Conservation (phyloP, 257 asterid species). For the Eustoma russellianum region DNA sequence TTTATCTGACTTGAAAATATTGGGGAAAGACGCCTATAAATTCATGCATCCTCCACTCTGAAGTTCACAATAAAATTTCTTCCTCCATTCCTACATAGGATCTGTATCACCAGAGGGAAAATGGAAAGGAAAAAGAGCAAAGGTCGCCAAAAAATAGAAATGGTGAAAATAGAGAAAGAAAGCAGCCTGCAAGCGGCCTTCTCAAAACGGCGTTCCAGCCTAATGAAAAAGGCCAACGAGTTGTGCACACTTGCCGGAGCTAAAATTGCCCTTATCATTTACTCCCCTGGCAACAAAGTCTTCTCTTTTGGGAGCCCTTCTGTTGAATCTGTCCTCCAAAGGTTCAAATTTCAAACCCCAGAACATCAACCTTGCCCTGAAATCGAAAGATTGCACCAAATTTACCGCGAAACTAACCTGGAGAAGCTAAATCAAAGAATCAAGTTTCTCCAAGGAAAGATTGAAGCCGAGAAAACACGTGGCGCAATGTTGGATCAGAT, state of each 20-base stretch:
- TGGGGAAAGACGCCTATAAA: no score
- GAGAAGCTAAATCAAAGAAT: not conserved
- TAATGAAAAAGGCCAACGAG: no score
- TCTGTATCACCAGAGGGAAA: no score
- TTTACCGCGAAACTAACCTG: not conserved
- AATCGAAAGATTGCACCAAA: not conserved
- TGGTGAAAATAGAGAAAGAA: not conserved
- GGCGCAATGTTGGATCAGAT: not conserved
- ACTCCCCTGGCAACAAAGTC: not conserved
- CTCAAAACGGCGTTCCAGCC: not conserved
- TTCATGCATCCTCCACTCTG: no score
- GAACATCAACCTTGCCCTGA: not conserved
- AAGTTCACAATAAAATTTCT: no score
- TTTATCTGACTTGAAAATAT: no score
- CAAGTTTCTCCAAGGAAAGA: not conserved
- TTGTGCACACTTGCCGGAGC: constrained; percentile 2
- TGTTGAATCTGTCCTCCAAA: not conserved
- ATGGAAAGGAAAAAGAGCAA: no score
- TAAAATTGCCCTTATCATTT: not conserved
- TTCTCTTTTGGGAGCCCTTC: constrained; percentile 6
- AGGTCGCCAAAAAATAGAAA: no score
- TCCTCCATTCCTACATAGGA: no score
- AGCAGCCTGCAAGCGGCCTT: constrained; percentile 2
- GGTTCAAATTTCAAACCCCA: not conserved
- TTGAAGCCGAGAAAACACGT: not conserved